A percentile compares a stretch with the other conserved stretches of the same genome.
These are phyloP conservation scores for Colletotrichum siamense DNA, from an alignment of 2,329 filamentous ascomycete genomes.

Conservation along the genomic window DNA sequence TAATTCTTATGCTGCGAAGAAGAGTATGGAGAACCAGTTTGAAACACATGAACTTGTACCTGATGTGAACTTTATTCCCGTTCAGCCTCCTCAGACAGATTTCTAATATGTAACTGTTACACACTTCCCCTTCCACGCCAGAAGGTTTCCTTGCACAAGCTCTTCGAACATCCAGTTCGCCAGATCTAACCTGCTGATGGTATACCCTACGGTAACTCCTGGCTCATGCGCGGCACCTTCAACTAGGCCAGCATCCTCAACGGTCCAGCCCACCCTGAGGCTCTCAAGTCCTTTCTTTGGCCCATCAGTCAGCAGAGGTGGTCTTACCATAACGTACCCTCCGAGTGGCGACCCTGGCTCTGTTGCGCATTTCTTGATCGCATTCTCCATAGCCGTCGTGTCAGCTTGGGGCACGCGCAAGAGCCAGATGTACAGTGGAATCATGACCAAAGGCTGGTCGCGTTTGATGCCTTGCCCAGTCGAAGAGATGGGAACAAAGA, in stretches of 20 bases:
- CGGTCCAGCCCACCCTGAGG: neutral
- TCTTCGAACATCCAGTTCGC: constrained; percentile 10
- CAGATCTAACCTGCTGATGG: neutral
- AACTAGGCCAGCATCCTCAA: neutral
- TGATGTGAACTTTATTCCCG: rapidly evolving
- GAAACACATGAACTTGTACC: neutral
- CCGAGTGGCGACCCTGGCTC: neutral
- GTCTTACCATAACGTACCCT: constrained; percentile 1
- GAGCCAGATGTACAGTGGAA: constrained; percentile 4
- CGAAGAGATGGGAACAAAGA: neutral
- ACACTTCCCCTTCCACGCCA: neutral
- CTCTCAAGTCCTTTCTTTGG: neutral
- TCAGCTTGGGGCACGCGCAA: neutral
- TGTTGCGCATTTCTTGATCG: neutral
- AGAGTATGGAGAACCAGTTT: neutral
- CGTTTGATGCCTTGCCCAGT: neutral
- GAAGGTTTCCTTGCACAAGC: neutral
- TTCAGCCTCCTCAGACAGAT: neutral
- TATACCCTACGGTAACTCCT: neutral
- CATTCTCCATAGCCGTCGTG: neutral
- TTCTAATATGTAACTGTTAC: neutral
- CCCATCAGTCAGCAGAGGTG: neutral
- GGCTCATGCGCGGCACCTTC: neutral
- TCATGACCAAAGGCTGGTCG: neutral
- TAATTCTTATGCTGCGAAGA: neutral